Evolutionary conservation across 2,329 filamentous ascomycete species (phyloP), one percentile per base, ranked within the genome.

Genomic region (Epichloe typhina): DNA sequence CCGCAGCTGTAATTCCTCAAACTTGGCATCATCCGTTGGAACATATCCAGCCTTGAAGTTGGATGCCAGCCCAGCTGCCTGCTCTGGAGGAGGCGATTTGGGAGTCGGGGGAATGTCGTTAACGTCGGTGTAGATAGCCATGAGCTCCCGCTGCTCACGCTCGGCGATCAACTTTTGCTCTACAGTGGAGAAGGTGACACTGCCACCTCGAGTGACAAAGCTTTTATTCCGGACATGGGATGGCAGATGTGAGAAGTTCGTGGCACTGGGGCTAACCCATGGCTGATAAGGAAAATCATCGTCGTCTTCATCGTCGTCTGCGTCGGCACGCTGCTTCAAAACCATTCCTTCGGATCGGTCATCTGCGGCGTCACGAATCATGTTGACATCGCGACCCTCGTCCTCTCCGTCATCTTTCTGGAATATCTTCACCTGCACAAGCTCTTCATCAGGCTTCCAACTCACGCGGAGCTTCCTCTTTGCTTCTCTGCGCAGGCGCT

Each of bases 331-430:
- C 55, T 75, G 72, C 58, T 81, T 83, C 49, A 83, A 68, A 57
- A 84, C 80, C 71, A 84, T 81, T 46, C 86, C 83, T 60, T 87
- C 86, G 5, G 80, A 82, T 47, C 81, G 80, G 59, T 87, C 83
- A 61, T 89, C 85, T 33, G 77, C 77, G 4, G 83, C 83, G 63
- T 89, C 84, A 46, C 80, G 79, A 40, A 83, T 76, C 74, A 87
- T 82, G 59, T 80, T 84, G 50, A 75, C 72, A 50, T 79, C 77
- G 50, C 84, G 76, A 49, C 81, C 83, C 52, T 82, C 74, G 57
- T 88, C 83, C 61, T 89, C 85, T 1, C 77, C 75, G 1, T 79
- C 80, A 54, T 88, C 83, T 58, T 87, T 85, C 50, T 81, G 79
- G 66, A 90, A 89, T 47, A 82, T 70, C 55, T 79, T 77, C 50